phyloP scores from a whole-genome alignment of 805 yeast species.

The Suhomyces tanzawaensis region DNA sequence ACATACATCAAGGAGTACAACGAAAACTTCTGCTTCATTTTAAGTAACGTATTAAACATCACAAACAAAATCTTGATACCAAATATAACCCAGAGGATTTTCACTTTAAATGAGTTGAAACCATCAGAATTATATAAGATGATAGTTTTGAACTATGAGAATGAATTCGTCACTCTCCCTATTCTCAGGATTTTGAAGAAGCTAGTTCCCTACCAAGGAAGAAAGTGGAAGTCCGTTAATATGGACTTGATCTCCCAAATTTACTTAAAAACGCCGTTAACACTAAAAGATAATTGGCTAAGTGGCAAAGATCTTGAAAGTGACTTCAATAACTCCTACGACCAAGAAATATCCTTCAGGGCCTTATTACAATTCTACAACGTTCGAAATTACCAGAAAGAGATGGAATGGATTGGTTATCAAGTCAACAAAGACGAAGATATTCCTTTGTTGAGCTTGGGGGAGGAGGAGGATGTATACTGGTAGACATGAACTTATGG shows the following conservation, averaged over 20 bases:
- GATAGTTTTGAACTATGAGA: conserved; percentile 55
- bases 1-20: conserved; percentile 31
- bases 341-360: conserved; percentile 81
- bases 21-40: conserved; percentile 44
- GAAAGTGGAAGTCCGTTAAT: conserved; percentile 89
- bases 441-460: conserved; percentile 18
- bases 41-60: conserved; percentile 52
- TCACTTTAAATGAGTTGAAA: conserved; percentile 58
- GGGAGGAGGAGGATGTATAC: conserved; percentile 13
- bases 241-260: conserved; percentile 92
- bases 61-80: conserved; percentile 58
- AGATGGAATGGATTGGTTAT: conserved; percentile 60
- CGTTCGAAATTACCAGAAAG: conserved; percentile 50
- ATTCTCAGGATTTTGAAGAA: conserved; percentile 72
- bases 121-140: conserved; percentile 63
- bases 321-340: conserved; percentile 72
- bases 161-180: conserved; percentile 61
- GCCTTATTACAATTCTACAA: conserved; percentile 78
- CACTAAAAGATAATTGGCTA: conserved; percentile 83
- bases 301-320: conserved; percentile 75
- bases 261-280: conserved; percentile 69
- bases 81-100: conserved; percentile 67
- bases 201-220: conserved; percentile 84
- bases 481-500: not conserved
- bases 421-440: conserved; percentile 28